Evolutionary conservation across 768 basidiomycete genomes (phyloP).

Genomic region (Tylopilus rubrobrunneus): DNA sequence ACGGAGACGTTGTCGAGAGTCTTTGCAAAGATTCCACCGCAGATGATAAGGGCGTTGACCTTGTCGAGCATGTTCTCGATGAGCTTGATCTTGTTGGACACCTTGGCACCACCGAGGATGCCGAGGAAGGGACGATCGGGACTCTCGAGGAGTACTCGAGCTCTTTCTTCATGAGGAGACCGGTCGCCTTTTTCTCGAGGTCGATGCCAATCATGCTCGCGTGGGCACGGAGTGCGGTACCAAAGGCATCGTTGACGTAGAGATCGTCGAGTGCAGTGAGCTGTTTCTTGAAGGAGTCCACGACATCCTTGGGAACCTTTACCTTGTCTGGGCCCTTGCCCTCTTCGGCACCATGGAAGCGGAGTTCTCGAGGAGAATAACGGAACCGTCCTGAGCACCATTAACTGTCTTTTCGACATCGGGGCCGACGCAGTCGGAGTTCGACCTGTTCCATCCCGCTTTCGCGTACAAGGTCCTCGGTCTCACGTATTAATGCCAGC

Average conservation of each 20-base stretch:
- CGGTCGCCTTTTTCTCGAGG: conserved; percentile 87
- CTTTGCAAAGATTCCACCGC: conserved; percentile 99
- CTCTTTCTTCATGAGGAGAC: conserved; percentile 98
- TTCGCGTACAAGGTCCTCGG: conserved; percentile 76
- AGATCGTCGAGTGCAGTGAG: conserved; percentile 93
- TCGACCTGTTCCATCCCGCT: conserved; percentile 67
- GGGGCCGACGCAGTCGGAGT: conserved; percentile 78
- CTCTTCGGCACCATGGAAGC: conserved; percentile 98
- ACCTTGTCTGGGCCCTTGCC: conserved; percentile 96
- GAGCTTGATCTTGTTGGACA: conserved; percentile 97
- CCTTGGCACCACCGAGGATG: conserved; percentile 97
- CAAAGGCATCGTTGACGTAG: conserved; percentile 98
- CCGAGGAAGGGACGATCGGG: conserved; percentile 97
- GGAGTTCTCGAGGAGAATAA: conserved; percentile 95
- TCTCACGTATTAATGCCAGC: conserved; percentile 66
- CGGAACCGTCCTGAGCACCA: conserved; percentile 52
- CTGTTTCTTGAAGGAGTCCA: conserved; percentile 79
- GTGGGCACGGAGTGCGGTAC: conserved; percentile 96
- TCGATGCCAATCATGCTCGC: conserved; percentile 98
- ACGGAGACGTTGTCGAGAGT: conserved; percentile 76
- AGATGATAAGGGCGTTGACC: conserved; percentile 94
- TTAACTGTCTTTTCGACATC: conserved; percentile 78
- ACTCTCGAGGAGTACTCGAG: conserved; percentile 92
- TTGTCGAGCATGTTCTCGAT: conserved; percentile 99
- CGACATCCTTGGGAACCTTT: conserved; percentile 82